These are phyloP conservation scores for Plantago coronopus DNA, from an alignment of 305 asterid species.

Conservation along the genomic window DNA sequence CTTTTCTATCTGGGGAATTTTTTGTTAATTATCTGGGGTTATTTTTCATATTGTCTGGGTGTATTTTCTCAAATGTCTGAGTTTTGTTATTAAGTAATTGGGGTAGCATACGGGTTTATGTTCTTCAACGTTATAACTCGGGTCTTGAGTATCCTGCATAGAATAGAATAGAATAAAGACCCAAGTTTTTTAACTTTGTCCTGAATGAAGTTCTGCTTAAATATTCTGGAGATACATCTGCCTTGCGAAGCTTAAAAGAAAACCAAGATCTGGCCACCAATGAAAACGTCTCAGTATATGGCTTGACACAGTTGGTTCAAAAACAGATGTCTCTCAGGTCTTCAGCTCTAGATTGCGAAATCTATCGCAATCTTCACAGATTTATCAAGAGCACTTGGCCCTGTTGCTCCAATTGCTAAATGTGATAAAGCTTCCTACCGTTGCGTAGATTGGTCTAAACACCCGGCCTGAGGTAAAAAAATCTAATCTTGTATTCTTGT, in stretches of 20 bases:
- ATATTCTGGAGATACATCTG: slow-evolving; percentile 40
- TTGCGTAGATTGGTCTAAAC: slow-evolving; percentile 50
- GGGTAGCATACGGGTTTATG: no score
- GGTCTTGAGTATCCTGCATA: no score
- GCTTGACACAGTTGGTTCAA: slow-evolving; percentile 57
- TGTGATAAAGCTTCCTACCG: slow-evolving; percentile 53
- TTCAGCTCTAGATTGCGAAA: slow-evolving; percentile 45
- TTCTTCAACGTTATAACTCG: no score
- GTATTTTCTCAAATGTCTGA: no score
- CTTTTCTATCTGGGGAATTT: no score
- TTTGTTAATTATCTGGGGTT: no score
- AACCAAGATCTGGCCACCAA: slow-evolving; percentile 30
- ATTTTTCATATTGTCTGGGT: no score
- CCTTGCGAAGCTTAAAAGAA: slow-evolving; percentile 51
- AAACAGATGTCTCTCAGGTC: slow-evolving; percentile 36
- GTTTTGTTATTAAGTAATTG: no score
- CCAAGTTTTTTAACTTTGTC: no score
- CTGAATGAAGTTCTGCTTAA: slow-evolving; percentile 62
- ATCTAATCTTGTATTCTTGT: slow-evolving; percentile 4
- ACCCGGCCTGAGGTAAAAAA: slow-evolving; percentile 31
- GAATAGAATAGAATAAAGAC: no score
- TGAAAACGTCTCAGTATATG: slow-evolving; percentile 44
- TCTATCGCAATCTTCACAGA: slow-evolving; percentile 42
- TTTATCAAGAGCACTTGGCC: slow-evolving; percentile 61
- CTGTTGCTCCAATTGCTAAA: slow-evolving; percentile 57